Percentiles rank a stretch among this genome's conserved stretches.
These are phyloP conservation scores for Solanum phureja DNA, from an alignment of 257 asterid genomes.

Conservation along the genomic window DNA sequence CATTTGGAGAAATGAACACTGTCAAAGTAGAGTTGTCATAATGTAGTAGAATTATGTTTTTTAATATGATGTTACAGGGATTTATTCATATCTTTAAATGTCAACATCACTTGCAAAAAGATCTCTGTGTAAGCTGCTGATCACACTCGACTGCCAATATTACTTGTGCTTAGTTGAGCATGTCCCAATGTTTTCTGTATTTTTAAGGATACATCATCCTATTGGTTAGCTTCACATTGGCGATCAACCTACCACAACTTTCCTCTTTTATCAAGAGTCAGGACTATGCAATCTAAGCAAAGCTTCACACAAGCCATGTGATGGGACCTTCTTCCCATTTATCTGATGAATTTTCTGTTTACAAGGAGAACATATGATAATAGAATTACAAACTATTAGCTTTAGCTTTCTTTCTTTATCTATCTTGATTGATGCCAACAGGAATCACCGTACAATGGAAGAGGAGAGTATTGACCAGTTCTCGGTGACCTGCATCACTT, in stretches of 20 bases:
- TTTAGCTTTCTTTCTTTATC: neutral
- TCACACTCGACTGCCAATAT: neutral
- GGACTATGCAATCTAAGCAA: neutral
- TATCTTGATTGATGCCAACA: constrained; percentile 11
- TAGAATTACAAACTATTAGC: neutral
- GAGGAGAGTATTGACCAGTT: constrained; percentile 51
- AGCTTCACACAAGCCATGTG: neutral
- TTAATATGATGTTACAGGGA: neutral
- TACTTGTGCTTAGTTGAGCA: neutral
- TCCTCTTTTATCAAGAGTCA: neutral
- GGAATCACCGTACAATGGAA: constrained; percentile 74
- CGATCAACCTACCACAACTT: neutral
- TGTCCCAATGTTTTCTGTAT: neutral
- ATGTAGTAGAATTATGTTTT: neutral
- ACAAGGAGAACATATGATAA: neutral
- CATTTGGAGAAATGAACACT: neutral
- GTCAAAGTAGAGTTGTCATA: neutral
- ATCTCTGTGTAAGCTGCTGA: neutral
- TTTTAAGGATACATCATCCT: neutral
- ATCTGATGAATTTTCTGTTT: neutral
- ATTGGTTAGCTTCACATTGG: neutral
- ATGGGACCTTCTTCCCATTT: neutral
- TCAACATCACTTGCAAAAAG: neutral
- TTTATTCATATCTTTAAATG: neutral
- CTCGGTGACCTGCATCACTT: neutral